Base-by-base conservation (phyloP, 2,329 filamentous ascomycete genomes). In the Leptographium flavum region DNA sequence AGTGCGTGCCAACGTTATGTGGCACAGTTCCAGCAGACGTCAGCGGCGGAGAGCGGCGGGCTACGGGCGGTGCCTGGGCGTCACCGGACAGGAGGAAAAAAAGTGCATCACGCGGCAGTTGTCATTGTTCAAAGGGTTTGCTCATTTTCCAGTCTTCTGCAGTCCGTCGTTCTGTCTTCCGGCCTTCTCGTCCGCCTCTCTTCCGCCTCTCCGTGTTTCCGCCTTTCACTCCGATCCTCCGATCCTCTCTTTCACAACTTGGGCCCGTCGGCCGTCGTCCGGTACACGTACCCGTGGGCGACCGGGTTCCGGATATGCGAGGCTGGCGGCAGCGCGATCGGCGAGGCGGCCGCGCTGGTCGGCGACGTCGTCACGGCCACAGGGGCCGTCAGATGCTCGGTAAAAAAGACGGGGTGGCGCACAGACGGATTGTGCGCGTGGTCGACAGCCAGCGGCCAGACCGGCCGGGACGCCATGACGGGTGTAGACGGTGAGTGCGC, bases 341-440 rank as follows among this genome's bases (percentile, higher is more conserved):
- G 8, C 27, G 27, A 28, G 9, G 35, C 8, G 14, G 33, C 13
- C 1, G 28, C 10, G 9, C 22, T 11, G 15, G 35, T 13, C 2
- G 27, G 3, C 15, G 19, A 4, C 5, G 31, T 19, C 17, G 31
- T 7, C 22, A 31, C 9, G 10, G 23, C 19, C 47, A 52, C 47
- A 35, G 47, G 53, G 25, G 42, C 31, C 30, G 55, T 47, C 10
- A 53, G 72, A 43, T 69, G 69, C 27, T 74, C 66, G 0, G 81
- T 83, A 63, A 87, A 87, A 63, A 88, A 88, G 1, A 86, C 83
- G 0, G 83, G 83, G 52, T 88, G 83, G 23, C 74, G 65, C 33
- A 67, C 68, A 1, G 82, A 75, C 10, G 74, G 65, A 57, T 82
- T 70, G 56, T 71, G 73, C 13, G 21, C 27, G 19, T 35, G 46